Evolutionary conservation across 495 filamentous ascomycete genomes (phyloP), one percentile per base, ranked within the genome.

Genomic region (Cercophora scortea): DNA sequence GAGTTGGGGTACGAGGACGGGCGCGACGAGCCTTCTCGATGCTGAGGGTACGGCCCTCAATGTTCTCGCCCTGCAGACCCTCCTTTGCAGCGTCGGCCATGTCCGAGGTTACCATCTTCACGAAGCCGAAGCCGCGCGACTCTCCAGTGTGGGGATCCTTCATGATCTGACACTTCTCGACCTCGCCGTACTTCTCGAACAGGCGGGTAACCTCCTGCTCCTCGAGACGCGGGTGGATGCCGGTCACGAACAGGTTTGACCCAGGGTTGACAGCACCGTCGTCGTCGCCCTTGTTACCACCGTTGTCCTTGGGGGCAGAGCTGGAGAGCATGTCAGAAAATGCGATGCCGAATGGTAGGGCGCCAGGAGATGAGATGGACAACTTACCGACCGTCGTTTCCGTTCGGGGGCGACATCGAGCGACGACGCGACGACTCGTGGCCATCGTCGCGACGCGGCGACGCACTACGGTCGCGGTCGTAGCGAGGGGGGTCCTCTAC

Each of bases 141-240:
- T 97, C 94, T 74, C 95, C 91, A 59, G 87, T 91, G 70, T 97
- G 94, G 51, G 93, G 93, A 67, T 97, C 94, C 62, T 90, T 79
- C 94, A 99, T 97, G 78, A 99, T 99, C 60, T 96, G 93, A 76
- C 91, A 96, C 74, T 94, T 96, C 73, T 96, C 92, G 35, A 99
- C 93, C 67, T 92, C 88, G 59, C 93, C 93, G 60, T 96, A 97
- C 73, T 97, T 99, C 73, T 95, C 90, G 62, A 97, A 99, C 41
- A 99, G 85, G 70, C 89, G 89, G 41, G 88, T 85, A 49, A 98
- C 88, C 57, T 96, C 93, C 11, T 82, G 77, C 71, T 98, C 93
- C 43, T 85, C 85, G 56, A 98, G 82, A 70, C 89, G 88, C 40
- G 93, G 93, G 68, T 96, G 89, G 61, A 98, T 98, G 60, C 93